Conservation (phyloP, 2,329 filamentous ascomycete genomes). For the Xylaria sp. region DNA sequence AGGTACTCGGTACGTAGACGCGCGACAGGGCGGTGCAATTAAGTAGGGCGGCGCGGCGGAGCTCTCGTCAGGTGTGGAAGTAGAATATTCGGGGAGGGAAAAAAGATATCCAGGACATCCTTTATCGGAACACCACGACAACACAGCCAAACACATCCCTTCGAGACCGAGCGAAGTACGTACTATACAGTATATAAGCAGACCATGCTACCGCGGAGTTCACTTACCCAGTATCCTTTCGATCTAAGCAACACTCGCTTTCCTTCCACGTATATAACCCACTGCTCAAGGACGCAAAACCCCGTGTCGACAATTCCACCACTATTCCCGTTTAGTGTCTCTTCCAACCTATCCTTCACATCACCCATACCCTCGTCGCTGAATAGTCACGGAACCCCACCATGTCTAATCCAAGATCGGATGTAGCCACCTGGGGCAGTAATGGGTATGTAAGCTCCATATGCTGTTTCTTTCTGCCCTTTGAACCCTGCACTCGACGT, state of each 20-base stretch:
- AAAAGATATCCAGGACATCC: background rate
- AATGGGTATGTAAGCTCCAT: background rate
- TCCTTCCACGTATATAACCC: no score
- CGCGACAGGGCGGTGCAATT: background rate
- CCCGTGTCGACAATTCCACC: no score
- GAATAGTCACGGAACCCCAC: background rate
- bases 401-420: background rate
- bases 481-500: background rate
- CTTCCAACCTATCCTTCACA: background rate
- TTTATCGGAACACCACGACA: background rate
- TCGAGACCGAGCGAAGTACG: background rate
- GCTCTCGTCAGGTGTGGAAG: background rate
- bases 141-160: background rate
- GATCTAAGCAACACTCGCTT: no score
- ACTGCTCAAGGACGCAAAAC: no score
- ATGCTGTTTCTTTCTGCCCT: background rate
- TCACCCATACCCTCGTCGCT: background rate
- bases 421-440: background rate
- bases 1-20: background rate
- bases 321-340: no score
- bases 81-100: background rate
- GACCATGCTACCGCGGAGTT: background rate
- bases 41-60: background rate
- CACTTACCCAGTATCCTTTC: background rate
- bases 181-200: background rate